Conservation (phyloP, 164 flowering plant genomes). For the Dillenia suffruticosa region DNA sequence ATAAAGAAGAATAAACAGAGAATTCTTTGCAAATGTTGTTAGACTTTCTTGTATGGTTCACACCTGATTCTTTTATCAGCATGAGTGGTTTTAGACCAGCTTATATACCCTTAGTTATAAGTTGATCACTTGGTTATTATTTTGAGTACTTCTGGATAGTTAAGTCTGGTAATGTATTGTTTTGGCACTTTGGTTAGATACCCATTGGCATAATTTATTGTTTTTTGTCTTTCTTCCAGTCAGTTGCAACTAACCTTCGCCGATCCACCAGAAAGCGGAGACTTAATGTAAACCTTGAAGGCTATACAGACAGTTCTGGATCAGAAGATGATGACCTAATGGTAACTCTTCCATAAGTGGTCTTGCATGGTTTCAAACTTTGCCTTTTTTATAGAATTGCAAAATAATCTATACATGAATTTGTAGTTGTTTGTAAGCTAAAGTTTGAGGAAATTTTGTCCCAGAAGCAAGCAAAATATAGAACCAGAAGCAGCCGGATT, state of each 20-base stretch:
- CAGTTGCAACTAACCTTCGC: conserved; percentile 62
- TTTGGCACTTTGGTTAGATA: no score
- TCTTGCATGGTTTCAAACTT: conserved; percentile 5
- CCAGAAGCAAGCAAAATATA: conserved; percentile 52
- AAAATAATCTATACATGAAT: no score
- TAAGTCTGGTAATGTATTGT: not conserved
- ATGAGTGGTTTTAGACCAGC: no score
- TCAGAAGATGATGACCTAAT: conserved; percentile 79
- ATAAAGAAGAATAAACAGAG: no score
- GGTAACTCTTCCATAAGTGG: conserved; percentile 46
- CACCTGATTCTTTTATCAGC: no score
- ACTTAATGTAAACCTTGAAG: conserved; percentile 55
- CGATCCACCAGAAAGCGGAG: conserved; percentile 95
- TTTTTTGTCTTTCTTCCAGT: conserved; percentile 37
- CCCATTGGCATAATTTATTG: not conserved
- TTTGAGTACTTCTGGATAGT: not conserved
- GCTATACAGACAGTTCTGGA: conserved; percentile 74
- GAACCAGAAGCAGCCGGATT: conserved; percentile 42
- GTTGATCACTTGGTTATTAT: not conserved
- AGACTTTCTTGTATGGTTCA: no score
- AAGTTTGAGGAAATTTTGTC: conserved; percentile 12
- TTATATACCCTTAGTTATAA: no score
- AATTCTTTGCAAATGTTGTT: no score
- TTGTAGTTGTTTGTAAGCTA: conserved; percentile 6
- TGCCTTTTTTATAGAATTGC: no score